phyloP scores from a whole-genome alignment of 2,329 filamentous ascomycete genomes.

The Aspergillus ochraceoroseus region DNA sequence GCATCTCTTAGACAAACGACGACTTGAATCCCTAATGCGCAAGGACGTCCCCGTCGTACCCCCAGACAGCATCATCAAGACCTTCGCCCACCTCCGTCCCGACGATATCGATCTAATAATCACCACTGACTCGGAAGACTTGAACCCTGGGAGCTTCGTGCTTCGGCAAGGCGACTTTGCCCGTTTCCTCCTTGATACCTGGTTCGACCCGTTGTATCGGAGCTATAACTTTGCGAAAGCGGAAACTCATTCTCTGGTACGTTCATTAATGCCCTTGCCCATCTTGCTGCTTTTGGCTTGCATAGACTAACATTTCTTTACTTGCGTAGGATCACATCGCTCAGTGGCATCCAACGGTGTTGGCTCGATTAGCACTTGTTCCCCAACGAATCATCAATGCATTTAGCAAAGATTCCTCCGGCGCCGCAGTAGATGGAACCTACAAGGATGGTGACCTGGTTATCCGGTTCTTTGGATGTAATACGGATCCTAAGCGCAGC shows the following conservation, averaged over 20 bases:
- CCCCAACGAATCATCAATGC: constrained; percentile 79
- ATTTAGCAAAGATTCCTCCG: constrained; percentile 55
- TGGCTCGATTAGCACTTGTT: constrained; percentile 84
- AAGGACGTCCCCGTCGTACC: constrained; percentile 82
- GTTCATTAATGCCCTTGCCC: constrained; percentile 27
- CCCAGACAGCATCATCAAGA: constrained; percentile 94
- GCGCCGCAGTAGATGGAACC: constrained; percentile 49
- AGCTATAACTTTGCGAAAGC: constrained; percentile 96
- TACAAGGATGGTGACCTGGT: constrained; percentile 84
- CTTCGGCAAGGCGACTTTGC: constrained; percentile 83
- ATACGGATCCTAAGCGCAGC: constrained; percentile 50
- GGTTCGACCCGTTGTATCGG: constrained; percentile 92
- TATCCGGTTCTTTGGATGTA: constrained; percentile 71
- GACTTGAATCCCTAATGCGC: constrained; percentile 74
- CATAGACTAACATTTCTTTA: neutral
- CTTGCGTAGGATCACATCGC: constrained; percentile 70
- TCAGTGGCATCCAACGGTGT: constrained; percentile 94
- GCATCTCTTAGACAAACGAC: constrained; percentile 62
- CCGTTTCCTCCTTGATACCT: constrained; percentile 86
- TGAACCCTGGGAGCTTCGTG: constrained; percentile 72
- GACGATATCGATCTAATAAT: constrained; percentile 75
- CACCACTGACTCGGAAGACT: constrained; percentile 75
- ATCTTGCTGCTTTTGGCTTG: neutral
- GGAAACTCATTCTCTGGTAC: constrained; percentile 81
- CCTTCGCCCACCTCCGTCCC: constrained; percentile 74